Base-by-base conservation (phyloP, 495 filamentous ascomycete genomes). In the Neurospora sp. region DNA sequence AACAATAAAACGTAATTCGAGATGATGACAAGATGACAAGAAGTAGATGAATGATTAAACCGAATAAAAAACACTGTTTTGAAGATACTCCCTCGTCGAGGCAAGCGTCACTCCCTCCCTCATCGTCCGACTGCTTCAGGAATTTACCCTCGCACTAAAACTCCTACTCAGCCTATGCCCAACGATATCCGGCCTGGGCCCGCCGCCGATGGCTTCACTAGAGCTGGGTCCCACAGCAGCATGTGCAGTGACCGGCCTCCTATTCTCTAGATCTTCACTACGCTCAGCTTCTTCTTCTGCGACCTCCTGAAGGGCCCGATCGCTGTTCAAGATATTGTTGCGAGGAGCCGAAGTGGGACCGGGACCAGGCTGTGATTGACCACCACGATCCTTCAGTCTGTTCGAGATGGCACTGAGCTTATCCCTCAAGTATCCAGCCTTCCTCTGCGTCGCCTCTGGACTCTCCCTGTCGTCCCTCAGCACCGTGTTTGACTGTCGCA, bases 331-430 rank as follows among this genome's bases (percentile, higher is more conserved):
- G 20, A 27, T 59, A 3, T 23, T 8, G 41, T 48, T 16, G 39
- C 37, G 27, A 35, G 70, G 70, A 48, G 39, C 31, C 35, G 70
- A 54, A 11, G 70, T 71, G 70, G 38, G 40, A 48, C 39, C 31
- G 27, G 39, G 42, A 70, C 40, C 9, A 72, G 72, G 27, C 23
- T 35, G 37, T 14, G 48, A 27, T 10, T 39, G 3, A n/a, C 54
- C 35, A 39, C 35, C 40, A 41, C 73, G 70, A 39, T 84, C 79
- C 72, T 78, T 83, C 38, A 83, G 72, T 41, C 83, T 75, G 40
- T 78, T 77, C 12, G 80, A 79, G 23, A 86, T 69, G 11, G 81
- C 82, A 39, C 75, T 82, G 5, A 86, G 31, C 73, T 81, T 84
- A 12, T 83, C 83, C 48, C 79, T 79, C 10, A 85, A 73, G 69